phyloP scores from a whole-genome alignment of 139 green algal genomes.

The Chlorella vulgaris region DNA sequence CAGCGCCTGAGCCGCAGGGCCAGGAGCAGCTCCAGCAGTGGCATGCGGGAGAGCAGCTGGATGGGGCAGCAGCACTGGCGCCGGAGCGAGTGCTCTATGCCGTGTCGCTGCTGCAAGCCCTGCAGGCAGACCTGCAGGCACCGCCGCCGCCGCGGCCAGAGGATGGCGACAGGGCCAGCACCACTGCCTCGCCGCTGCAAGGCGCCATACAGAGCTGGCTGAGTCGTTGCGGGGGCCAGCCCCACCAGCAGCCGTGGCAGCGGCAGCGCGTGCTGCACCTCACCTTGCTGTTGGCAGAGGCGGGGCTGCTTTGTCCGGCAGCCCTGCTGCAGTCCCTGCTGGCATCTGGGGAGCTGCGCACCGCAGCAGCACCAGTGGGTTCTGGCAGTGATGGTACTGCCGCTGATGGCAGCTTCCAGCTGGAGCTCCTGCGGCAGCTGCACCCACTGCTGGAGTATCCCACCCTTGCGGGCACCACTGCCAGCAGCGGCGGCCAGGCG shows the following conservation, averaged over 20 bases:
- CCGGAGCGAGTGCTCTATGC: slow-evolving; percentile 21
- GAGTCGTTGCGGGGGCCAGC: neutral
- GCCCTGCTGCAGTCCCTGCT: slow-evolving; percentile 3
- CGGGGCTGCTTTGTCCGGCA: slow-evolving; percentile 9
- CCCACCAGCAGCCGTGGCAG: neutral
- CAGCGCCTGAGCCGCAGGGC: too few relatives aligned
- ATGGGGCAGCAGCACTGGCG: neutral
- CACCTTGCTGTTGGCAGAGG: slow-evolving; percentile 14
- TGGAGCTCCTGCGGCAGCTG: slow-evolving; percentile 16
- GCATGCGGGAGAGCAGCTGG: neutral
- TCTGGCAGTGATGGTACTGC: neutral
- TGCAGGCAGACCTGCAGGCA: neutral
- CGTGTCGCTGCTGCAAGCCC: neutral
- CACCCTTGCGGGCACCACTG: neutral
- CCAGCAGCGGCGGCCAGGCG: neutral
- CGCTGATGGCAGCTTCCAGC: neutral
- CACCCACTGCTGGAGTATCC: slow-evolving; percentile 14
- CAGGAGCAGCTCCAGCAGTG: neutral
- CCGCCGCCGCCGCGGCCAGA: neutral
- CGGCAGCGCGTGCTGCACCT: slow-evolving; percentile 13
- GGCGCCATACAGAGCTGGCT: too few relatives aligned
- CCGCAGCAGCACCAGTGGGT: neutral
- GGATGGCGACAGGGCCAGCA: neutral
- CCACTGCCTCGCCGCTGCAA: neutral
- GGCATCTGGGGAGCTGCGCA: neutral